These are phyloP conservation scores for Pistacia integerrima DNA, from an alignment of 345 rosid species.

Conservation along the genomic window DNA sequence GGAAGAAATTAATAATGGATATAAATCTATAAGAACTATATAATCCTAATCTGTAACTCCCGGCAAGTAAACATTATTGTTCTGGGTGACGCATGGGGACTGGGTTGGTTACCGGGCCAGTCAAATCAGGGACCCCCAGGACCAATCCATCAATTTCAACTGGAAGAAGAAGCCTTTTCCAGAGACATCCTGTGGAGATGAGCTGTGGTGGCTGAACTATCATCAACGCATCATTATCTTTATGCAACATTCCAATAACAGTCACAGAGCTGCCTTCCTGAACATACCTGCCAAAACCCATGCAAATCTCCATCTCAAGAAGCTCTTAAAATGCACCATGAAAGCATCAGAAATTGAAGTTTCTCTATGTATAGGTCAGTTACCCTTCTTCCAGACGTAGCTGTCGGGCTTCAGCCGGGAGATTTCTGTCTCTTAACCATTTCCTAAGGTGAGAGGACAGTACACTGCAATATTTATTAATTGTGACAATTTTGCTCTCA, in stretches of 20 bases:
- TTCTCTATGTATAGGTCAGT: background rate
- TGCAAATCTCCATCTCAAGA: slow-evolving; percentile 18
- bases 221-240: slow-evolving; percentile 32
- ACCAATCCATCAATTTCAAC: slow-evolving; percentile 52
- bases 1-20: background rate
- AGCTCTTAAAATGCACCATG: background rate
- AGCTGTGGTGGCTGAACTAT: slow-evolving; percentile 47
- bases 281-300: slow-evolving; percentile 39
- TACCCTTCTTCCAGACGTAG: slow-evolving; percentile 56
- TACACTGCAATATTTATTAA: slow-evolving; percentile 33
- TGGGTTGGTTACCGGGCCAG: slow-evolving; percentile 17
- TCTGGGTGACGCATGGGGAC: slow-evolving; percentile 16
- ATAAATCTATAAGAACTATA: background rate
- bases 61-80: slow-evolving; percentile 18
- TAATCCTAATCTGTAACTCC: background rate
- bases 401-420: slow-evolving; percentile 42
- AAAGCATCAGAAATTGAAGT: background rate
- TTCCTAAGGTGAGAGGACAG: slow-evolving; percentile 47
- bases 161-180: slow-evolving; percentile 48
- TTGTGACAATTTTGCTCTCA: slow-evolving; percentile 52
- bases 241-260: slow-evolving; percentile 44
- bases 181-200: slow-evolving; percentile 51
- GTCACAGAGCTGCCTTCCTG: slow-evolving; percentile 54
- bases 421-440: slow-evolving; percentile 51
- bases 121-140: slow-evolving; percentile 30